These are phyloP conservation scores for Spatholobus suberectus DNA, from an alignment of 306 rosid species.

Conservation along the genomic window DNA sequence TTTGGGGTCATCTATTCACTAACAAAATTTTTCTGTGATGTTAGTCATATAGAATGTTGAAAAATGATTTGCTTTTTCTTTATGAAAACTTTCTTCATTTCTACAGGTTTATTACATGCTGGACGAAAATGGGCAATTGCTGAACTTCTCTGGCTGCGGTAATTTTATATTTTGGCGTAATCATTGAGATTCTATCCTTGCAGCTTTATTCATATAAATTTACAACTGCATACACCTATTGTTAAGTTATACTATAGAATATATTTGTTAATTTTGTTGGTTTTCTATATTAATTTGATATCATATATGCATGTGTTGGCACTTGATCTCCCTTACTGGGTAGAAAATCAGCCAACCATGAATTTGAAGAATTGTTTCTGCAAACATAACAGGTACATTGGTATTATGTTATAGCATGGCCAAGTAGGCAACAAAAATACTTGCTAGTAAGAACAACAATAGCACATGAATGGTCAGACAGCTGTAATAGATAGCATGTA, in stretches of 20 bases:
- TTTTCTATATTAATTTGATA: conserved; percentile 16
- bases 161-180: conserved; percentile 40
- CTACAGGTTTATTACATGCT: conserved; percentile 94
- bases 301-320: background rate
- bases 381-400: background rate
- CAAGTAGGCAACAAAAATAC: background rate
- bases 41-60: conserved; percentile 22
- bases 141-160: conserved; percentile 98
- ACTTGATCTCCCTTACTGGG: background rate
- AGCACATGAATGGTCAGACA: background rate
- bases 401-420: no score
- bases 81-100: conserved; percentile 20
- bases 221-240: conserved; percentile 13
- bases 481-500: background rate
- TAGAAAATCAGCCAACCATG: conserved; percentile 19
- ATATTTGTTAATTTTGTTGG: background rate
- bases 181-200: conserved; percentile 12
- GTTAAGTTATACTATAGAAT: background rate
- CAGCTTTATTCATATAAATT: conserved; percentile 13
- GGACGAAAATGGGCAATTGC: conserved; percentile 71
- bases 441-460: background rate
- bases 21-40: conserved; percentile 8
- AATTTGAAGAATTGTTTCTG: background rate
- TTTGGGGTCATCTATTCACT: conserved; percentile 26
- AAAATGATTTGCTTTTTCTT: conserved; percentile 24